Evolutionary conservation across 805 yeast genomes (phyloP).

Genomic region (Pichia scutulata): DNA sequence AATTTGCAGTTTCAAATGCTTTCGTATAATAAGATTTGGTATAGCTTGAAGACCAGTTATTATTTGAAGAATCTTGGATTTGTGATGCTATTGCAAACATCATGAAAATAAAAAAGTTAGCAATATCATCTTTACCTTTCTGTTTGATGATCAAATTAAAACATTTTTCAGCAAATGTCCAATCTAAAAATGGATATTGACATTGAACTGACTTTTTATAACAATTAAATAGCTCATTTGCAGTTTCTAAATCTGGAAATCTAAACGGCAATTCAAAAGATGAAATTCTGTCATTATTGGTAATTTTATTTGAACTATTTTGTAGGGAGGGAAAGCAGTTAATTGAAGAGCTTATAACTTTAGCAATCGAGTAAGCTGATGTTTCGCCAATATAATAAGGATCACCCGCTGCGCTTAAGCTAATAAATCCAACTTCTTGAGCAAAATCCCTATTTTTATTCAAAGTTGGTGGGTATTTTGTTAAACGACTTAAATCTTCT

Average conservation of each 20-base stretch:
- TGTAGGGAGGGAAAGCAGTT: constrained; percentile 10
- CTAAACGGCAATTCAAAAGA: constrained; percentile 13
- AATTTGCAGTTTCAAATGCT: constrained; percentile 23
- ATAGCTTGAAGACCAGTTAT: constrained; percentile 9
- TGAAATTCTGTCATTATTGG: background rate
- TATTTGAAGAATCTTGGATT: constrained; percentile 10
- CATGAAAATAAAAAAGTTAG: constrained; percentile 26
- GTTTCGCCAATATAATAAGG: constrained; percentile 26
- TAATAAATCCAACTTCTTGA: constrained; percentile 26
- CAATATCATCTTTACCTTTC: constrained; percentile 13
- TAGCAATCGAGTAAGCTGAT: constrained; percentile 28
- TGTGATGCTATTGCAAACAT: constrained; percentile 28
- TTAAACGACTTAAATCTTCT: background rate
- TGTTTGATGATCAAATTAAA: constrained; percentile 17
- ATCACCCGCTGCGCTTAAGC: constrained; percentile 25
- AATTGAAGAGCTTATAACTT: constrained; percentile 22
- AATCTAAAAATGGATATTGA: constrained; percentile 30
- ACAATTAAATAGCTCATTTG: constrained; percentile 14
- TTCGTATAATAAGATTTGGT: constrained; percentile 25
- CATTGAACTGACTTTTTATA: constrained; percentile 27
- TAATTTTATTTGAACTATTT: background rate
- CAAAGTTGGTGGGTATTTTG: constrained; percentile 2
- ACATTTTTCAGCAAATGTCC: constrained; percentile 19
- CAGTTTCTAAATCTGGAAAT: constrained; percentile 17
- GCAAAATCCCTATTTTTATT: constrained; percentile 15